phyloP scores from a whole-genome alignment of 192 early-diverging fungal genomes.

The Rhizoclosmatium globosum region DNA sequence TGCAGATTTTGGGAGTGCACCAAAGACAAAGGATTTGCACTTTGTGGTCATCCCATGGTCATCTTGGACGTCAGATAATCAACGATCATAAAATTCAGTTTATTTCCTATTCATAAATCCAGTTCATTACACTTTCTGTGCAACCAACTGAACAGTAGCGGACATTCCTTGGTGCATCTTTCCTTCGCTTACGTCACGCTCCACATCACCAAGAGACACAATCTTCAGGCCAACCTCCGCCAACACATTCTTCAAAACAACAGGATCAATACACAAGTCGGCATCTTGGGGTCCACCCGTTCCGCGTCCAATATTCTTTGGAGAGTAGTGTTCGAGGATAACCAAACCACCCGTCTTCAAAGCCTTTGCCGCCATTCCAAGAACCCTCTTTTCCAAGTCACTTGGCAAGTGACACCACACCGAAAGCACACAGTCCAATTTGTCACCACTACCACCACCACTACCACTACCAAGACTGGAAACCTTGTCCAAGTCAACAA shows the following conservation, averaged over 20 bases:
- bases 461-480: background rate
- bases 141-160: slow-evolving; percentile 26
- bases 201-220: slow-evolving; percentile 1
- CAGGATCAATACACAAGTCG: slow-evolving; percentile 18
- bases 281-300: slow-evolving; percentile 34
- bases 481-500: background rate
- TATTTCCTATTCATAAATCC: too few relatives aligned
- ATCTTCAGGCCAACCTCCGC: slow-evolving; percentile 19
- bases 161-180: slow-evolving; percentile 25
- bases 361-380: background rate
- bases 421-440: background rate
- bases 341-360: slow-evolving; percentile 19
- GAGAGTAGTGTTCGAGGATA: slow-evolving; percentile 34
- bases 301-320: slow-evolving; percentile 25
- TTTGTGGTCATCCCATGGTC: too few relatives aligned
- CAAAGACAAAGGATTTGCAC: too few relatives aligned
- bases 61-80: too few relatives aligned
- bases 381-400: background rate
- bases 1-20: too few relatives aligned
- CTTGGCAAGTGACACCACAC: slow-evolving; percentile 10
- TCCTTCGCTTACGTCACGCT: slow-evolving; percentile 27
- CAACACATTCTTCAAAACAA: background rate
- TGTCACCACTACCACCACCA: background rate
- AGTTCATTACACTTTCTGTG: background rate
- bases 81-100: too few relatives aligned